A percentile compares a stretch with the other conserved stretches of the same genome.
Evolutionary conservation across 1,284 basidiomycete species (phyloP).

Genomic region (Tilletia walkeri): DNA sequence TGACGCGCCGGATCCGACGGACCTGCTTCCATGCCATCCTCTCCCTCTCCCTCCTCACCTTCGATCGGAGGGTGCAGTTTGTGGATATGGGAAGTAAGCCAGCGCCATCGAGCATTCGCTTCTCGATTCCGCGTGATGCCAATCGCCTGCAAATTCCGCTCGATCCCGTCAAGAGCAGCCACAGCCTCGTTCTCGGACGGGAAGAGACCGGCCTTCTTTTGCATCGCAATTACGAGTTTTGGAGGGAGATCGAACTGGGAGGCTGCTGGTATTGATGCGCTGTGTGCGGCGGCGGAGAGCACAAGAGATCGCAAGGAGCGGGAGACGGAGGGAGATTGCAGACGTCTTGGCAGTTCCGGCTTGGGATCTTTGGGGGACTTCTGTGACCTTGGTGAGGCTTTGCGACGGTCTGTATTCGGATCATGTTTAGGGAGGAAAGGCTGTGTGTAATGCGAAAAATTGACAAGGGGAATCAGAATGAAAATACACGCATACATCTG

Average conservation of each 20-base stretch:
- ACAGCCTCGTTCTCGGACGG: conserved; percentile 13
- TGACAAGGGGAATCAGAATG: background rate
- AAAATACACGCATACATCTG: background rate
- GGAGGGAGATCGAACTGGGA: conserved; percentile 21
- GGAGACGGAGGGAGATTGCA: conserved; percentile 19
- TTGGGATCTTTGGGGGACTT: background rate
- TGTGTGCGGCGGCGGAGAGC: conserved; percentile 9
- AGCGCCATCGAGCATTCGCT: conserved; percentile 28
- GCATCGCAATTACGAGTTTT: conserved; percentile 18
- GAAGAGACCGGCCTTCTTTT: conserved; percentile 7
- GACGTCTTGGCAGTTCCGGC: conserved; percentile 4
- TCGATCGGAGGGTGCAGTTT: conserved; percentile 20
- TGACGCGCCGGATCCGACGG: background rate
- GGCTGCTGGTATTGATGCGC: conserved; percentile 8
- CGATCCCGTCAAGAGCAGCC: conserved; percentile 13
- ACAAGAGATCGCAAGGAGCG: conserved; percentile 20
- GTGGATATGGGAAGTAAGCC: conserved; percentile 18
- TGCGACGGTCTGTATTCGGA: background rate
- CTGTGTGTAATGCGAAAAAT: conserved; percentile 19
- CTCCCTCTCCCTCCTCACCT: background rate
- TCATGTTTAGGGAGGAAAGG: conserved; percentile 19
- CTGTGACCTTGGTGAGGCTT: background rate
- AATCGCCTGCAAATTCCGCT: conserved; percentile 22
- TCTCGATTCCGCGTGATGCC: conserved; percentile 16
- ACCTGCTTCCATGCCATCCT: background rate